phyloP scores from a whole-genome alignment of 345 rosid genomes.

The Cardamine occulta region DNA sequence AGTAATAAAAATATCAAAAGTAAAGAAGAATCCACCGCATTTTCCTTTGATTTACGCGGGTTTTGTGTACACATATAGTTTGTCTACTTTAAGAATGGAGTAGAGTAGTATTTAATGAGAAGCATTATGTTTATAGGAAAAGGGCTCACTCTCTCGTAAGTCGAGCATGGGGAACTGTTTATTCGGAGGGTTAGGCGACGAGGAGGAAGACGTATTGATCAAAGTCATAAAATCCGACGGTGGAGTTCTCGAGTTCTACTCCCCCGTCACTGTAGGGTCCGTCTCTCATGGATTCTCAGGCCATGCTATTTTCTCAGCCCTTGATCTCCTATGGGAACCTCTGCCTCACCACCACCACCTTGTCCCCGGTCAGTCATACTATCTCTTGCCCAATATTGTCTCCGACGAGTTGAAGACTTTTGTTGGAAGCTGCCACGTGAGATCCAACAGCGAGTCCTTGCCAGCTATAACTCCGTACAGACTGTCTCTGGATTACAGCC shows the following conservation, averaged over 20 bases:
- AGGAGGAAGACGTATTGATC: constrained; percentile 43
- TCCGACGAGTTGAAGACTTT: constrained; percentile 34
- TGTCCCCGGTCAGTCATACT: constrained; percentile 57
- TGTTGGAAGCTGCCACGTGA: constrained; percentile 59
- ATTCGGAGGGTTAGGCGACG: constrained; percentile 66
- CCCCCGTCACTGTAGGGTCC: constrained; percentile 62
- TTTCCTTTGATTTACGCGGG: constrained; percentile 26
- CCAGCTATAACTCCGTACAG: constrained; percentile 56
- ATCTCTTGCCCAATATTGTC: constrained; percentile 53
- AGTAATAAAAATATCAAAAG: constrained; percentile 16
- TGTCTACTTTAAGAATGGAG: background rate
- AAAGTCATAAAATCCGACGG: constrained; percentile 64
- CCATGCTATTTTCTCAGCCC: constrained; percentile 59
- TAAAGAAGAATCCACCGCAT: constrained; percentile 29
- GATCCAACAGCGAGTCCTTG: constrained; percentile 68
- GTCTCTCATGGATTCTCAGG: constrained; percentile 63
- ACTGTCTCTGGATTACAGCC: constrained; percentile 66
- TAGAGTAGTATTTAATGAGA: background rate
- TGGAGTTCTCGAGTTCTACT: constrained; percentile 61
- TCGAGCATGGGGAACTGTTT: constrained; percentile 77
- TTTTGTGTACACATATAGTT: constrained; percentile 30
- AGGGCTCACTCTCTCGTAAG: constrained; percentile 21
- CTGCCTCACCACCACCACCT: constrained; percentile 57
- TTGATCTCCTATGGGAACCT: constrained; percentile 57
- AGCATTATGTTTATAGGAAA: background rate